phyloP scores from a whole-genome alignment of 352 stramenopile species.

The Globisporangium rhizosaccharum region DNA sequence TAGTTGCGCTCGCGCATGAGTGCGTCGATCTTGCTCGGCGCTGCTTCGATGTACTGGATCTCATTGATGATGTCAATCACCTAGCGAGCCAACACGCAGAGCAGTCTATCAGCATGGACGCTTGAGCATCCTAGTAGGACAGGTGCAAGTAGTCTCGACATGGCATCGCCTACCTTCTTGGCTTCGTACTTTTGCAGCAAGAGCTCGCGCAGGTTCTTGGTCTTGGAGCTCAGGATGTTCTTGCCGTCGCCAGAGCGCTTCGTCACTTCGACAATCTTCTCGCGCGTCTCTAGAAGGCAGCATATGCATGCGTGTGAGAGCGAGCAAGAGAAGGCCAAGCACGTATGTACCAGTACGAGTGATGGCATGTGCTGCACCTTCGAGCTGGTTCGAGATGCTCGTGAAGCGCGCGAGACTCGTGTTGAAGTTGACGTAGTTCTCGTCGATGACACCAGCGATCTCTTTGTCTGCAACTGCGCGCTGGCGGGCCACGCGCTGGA shows the following conservation, averaged over 20 bases:
- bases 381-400: slow-evolving; percentile 66
- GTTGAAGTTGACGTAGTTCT: slow-evolving; percentile 85
- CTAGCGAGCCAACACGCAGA: slow-evolving; percentile 10
- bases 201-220: slow-evolving; percentile 74
- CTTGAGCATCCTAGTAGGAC: background rate
- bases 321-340: background rate
- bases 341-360: background rate
- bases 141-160: background rate
- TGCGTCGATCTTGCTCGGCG: slow-evolving; percentile 53
- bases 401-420: slow-evolving; percentile 77
- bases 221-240: slow-evolving; percentile 79
- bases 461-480: slow-evolving; percentile 66
- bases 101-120: background rate
- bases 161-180: slow-evolving; percentile 41
- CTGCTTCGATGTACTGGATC: slow-evolving; percentile 76
- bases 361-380: slow-evolving; percentile 29
- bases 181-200: slow-evolving; percentile 79
- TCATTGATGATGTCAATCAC: slow-evolving; percentile 81
- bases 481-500: slow-evolving; percentile 51
- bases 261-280: slow-evolving; percentile 61
- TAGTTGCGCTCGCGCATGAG: slow-evolving; percentile 57
- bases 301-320: background rate
- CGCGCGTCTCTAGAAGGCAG: slow-evolving; percentile 40
- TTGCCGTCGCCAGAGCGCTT: slow-evolving; percentile 72
- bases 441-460: slow-evolving; percentile 78